Percentiles rank a stretch among this genome's conserved stretches.
Evolutionary conservation across 371 early-diverging fungal species (phyloP).

Genomic region (Actinomortierella wolfii): DNA sequence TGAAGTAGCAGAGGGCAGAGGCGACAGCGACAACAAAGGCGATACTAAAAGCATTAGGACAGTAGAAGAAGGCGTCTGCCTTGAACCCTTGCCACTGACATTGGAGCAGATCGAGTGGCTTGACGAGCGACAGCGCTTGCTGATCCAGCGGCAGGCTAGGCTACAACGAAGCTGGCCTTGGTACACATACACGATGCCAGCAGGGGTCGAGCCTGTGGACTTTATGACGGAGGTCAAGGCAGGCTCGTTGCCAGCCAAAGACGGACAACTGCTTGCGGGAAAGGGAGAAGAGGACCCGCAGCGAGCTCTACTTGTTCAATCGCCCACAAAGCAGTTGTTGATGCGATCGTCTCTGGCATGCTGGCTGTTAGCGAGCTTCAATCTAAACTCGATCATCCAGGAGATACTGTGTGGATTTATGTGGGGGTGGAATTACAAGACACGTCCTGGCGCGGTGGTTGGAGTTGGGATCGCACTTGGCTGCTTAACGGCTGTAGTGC

Average conservation of each 20-base stretch:
- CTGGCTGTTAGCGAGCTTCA: slow-evolving; percentile 29
- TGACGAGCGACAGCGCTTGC: slow-evolving; percentile 10
- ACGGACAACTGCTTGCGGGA: slow-evolving; percentile 1
- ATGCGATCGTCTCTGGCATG: slow-evolving; percentile 15
- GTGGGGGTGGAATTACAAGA: slow-evolving; percentile 45
- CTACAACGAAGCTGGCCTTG: slow-evolving; percentile 39
- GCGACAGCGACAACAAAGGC: too few species aligned
- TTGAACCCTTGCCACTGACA: slow-evolving; percentile 22
- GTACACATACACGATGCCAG: slow-evolving; percentile 34
- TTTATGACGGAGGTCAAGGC: slow-evolving; percentile 16
- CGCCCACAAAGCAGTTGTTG: slow-evolving; percentile 9
- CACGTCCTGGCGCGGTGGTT: slow-evolving; percentile 31
- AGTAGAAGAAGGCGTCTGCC: too few species aligned
- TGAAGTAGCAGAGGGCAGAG: too few species aligned
- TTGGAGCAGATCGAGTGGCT: slow-evolving; percentile 39
- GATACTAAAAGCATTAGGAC: too few species aligned
- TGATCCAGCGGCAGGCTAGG: slow-evolving; percentile 14
- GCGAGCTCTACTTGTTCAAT: neutral
- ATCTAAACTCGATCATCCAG: slow-evolving; percentile 38
- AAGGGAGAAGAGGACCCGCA: too few species aligned
- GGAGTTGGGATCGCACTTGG: slow-evolving; percentile 36
- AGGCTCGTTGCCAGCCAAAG: neutral
- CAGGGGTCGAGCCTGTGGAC: slow-evolving; percentile 39
- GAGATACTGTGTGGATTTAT: slow-evolving; percentile 42
- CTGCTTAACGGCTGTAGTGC: slow-evolving; percentile 35